A percentile compares a stretch with the other conserved stretches of the same genome.
These are phyloP conservation scores for Fibroporia radiculosa DNA, from an alignment of 768 basidiomycete genomes.

Conservation along the genomic window DNA sequence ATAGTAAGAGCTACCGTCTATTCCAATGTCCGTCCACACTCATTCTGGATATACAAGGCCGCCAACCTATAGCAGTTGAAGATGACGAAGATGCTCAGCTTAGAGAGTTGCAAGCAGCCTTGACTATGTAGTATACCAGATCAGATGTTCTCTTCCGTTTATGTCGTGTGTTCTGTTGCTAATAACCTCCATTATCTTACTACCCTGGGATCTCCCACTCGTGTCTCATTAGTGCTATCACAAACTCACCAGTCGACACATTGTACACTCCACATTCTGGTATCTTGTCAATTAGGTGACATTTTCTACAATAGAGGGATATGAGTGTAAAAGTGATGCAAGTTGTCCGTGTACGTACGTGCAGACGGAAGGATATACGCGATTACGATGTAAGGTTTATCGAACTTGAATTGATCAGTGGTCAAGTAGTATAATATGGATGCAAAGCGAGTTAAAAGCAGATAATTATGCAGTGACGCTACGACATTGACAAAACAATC, in stretches of 20 bases:
- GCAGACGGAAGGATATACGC: constrained; percentile 10
- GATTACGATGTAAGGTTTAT: constrained; percentile 4
- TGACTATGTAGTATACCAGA: constrained; percentile 56
- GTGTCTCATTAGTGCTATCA: constrained; percentile 20
- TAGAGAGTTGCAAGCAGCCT: constrained; percentile 76
- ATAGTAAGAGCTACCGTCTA: constrained; percentile 35
- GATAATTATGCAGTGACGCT: constrained; percentile 1
- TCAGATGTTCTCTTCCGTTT: background rate
- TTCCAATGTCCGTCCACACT: constrained; percentile 3
- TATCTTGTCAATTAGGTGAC: too few species aligned
- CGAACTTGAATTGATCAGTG: background rate
- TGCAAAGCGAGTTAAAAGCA: constrained; percentile 1
- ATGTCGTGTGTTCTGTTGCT: constrained; percentile 3
- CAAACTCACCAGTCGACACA: constrained; percentile 5
- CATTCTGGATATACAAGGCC: constrained; percentile 19
- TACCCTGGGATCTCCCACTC: constrained; percentile 10
- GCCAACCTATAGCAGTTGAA: constrained; percentile 47
- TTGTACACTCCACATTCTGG: constrained; percentile 15
- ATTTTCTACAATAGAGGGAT: background rate
- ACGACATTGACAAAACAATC: background rate
- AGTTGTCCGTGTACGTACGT: constrained; percentile 14
- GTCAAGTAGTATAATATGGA: background rate
- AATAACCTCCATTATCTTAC: constrained; percentile 18
- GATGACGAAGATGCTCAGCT: constrained; percentile 92
- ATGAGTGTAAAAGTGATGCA: background rate